A percentile compares a stretch with the other conserved stretches of the same genome.
These are phyloP conservation scores for Suhomyces panamericanus DNA, from an alignment of 1,139 yeast genomes.

Conservation along the genomic window DNA sequence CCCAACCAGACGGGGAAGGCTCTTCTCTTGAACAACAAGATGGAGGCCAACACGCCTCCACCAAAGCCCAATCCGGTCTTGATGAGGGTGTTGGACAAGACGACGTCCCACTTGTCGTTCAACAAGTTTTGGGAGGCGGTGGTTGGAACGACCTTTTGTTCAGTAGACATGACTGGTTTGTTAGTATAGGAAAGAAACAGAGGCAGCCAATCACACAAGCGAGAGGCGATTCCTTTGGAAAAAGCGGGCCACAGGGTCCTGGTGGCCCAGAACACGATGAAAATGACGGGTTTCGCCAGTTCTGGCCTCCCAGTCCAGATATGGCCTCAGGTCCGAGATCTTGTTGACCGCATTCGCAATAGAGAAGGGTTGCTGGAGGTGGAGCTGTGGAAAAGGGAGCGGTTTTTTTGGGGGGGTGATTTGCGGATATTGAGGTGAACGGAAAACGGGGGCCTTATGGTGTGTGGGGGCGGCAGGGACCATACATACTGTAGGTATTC, in stretches of 20 bases:
- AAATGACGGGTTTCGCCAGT: too few relatives aligned
- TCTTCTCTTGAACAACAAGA: conserved; percentile 86
- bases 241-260: neutral
- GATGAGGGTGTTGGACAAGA: conserved; percentile 87
- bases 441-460: neutral
- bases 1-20: conserved; percentile 98
- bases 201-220: neutral
- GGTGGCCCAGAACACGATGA: too few relatives aligned
- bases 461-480: neutral
- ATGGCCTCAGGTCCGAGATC: too few relatives aligned
- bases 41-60: conserved; percentile 94
- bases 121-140: conserved; percentile 53
- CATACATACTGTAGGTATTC: conserved; percentile 4
- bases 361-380: too few relatives aligned
- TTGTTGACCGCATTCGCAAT: too few relatives aligned
- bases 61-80: conserved; percentile 98
- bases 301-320: too few relatives aligned
- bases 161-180: conserved; percentile 16
- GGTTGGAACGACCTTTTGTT: conserved; percentile 33
- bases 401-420: too few relatives aligned
- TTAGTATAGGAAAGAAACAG: neutral
- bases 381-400: too few relatives aligned
- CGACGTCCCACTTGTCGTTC: conserved; percentile 96
- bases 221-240: neutral
- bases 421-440: too few relatives aligned